These are phyloP conservation scores for Torrubiellomyces zombiae DNA, from an alignment of 2,329 filamentous ascomycete species.

Conservation along the genomic window DNA sequence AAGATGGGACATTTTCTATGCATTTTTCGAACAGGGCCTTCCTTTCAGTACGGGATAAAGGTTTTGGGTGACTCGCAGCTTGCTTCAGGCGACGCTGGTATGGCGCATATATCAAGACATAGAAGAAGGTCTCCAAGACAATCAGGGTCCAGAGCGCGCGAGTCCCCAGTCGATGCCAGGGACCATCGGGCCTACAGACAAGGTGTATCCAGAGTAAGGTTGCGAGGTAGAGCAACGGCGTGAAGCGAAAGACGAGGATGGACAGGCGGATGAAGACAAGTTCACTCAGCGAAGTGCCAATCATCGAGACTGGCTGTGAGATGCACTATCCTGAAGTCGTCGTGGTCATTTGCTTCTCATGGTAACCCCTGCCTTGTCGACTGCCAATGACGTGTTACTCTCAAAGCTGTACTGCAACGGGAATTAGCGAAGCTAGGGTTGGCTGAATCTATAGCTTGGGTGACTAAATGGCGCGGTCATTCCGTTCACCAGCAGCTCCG, in stretches of 20 bases:
- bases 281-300: conserved; percentile 20
- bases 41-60: conserved; percentile 28
- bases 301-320: conserved; percentile 18
- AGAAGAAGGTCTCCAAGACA: conserved; percentile 24
- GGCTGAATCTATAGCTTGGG: no score
- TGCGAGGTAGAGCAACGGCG: conserved; percentile 21
- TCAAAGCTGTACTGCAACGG: no score
- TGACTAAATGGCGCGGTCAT: no score
- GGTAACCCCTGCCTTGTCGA: no score
- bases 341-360: no score
- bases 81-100: conserved; percentile 21
- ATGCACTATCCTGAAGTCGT: neutral
- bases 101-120: conserved; percentile 24
- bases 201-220: conserved; percentile 13
- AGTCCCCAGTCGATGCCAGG: conserved; percentile 3
- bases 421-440: no score
- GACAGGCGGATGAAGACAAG: conserved; percentile 27
- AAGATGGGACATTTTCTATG: conserved; percentile 34
- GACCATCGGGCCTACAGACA: no score
- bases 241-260: conserved; percentile 27
- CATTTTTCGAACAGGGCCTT: conserved; percentile 39
- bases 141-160: conserved; percentile 14
- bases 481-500: no score
- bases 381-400: no score
- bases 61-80: conserved; percentile 22